Conservation (phyloP, 805 yeast genomes). For the Barnettozyma sp. region DNA sequence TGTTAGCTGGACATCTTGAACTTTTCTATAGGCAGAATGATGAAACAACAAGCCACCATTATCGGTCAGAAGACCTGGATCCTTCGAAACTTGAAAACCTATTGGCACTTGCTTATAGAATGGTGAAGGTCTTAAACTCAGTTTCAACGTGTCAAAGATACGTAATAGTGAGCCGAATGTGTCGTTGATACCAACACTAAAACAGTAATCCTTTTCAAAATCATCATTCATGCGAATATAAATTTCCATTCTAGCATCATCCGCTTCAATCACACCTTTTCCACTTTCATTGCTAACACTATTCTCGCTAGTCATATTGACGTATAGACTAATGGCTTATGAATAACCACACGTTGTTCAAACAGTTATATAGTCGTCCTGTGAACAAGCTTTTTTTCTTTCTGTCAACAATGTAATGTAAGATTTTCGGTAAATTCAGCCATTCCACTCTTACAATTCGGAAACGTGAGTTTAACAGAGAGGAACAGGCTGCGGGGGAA, state of each 20-base stretch:
- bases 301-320: too few relatives aligned
- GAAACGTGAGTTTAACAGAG: too few relatives aligned
- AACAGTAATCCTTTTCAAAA: slow-evolving; percentile 82
- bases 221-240: slow-evolving; percentile 77
- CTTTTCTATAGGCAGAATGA: slow-evolving; percentile 43
- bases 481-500: too few relatives aligned
- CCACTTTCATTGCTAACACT: too few relatives aligned
- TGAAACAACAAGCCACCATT: slow-evolving; percentile 75
- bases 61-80: slow-evolving; percentile 78
- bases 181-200: slow-evolving; percentile 56
- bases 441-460: too few relatives aligned
- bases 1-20: slow-evolving; percentile 41
- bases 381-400: too few relatives aligned
- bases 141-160: slow-evolving; percentile 61
- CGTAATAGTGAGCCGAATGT: slow-evolving; percentile 52
- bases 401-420: too few relatives aligned
- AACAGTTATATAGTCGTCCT: too few relatives aligned
- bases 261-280: slow-evolving; percentile 18
- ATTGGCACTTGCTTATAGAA: slow-evolving; percentile 61
- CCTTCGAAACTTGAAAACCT: slow-evolving; percentile 53
- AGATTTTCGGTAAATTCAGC: too few relatives aligned
- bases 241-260: slow-evolving; percentile 24
- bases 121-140: slow-evolving; percentile 72
- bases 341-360: too few relatives aligned
- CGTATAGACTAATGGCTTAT: too few relatives aligned